These are phyloP conservation scores for Monilinia fructigena DNA, from an alignment of 2,329 filamentous ascomycete genomes.

Conservation along the genomic window DNA sequence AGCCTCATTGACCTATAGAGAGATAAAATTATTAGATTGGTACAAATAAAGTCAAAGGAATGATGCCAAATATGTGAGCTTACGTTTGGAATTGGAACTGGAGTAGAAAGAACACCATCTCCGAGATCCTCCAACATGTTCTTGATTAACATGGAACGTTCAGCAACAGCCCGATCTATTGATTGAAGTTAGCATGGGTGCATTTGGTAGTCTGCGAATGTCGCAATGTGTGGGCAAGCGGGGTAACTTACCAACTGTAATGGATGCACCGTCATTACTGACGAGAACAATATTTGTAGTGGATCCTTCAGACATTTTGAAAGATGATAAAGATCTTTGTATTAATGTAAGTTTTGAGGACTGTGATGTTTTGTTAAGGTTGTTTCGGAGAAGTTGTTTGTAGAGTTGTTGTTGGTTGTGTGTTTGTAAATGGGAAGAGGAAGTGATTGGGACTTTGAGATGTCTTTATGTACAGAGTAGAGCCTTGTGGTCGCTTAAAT, in stretches of 20 bases:
- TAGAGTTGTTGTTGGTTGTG: constrained; percentile 15
- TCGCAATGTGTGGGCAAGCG: constrained; percentile 21
- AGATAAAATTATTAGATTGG: constrained; percentile 24
- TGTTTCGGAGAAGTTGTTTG: neutral
- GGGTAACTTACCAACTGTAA: constrained; percentile 49
- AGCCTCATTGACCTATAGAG: constrained; percentile 75
- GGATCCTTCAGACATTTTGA: constrained; percentile 41
- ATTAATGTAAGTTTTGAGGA: neutral
- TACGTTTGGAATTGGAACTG: constrained; percentile 81
- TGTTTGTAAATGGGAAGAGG: constrained; percentile 8
- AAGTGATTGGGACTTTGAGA: neutral
- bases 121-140: constrained; percentile 96
- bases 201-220: constrained; percentile 22
- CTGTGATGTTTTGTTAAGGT: neutral
- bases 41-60: constrained; percentile 6
- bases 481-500: constrained; percentile 14
- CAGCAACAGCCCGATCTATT: constrained; percentile 73
- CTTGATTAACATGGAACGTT: constrained; percentile 94
- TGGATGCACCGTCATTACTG: constrained; percentile 50
- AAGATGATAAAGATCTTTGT: neutral
- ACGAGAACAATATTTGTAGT: constrained; percentile 45
- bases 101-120: constrained; percentile 51
- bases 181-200: constrained; percentile 38
- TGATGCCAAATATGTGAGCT: constrained; percentile 33
- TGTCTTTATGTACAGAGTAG: constrained; percentile 9